Conservation (phyloP, 106 monocot species). For the Allium sativum region DNA sequence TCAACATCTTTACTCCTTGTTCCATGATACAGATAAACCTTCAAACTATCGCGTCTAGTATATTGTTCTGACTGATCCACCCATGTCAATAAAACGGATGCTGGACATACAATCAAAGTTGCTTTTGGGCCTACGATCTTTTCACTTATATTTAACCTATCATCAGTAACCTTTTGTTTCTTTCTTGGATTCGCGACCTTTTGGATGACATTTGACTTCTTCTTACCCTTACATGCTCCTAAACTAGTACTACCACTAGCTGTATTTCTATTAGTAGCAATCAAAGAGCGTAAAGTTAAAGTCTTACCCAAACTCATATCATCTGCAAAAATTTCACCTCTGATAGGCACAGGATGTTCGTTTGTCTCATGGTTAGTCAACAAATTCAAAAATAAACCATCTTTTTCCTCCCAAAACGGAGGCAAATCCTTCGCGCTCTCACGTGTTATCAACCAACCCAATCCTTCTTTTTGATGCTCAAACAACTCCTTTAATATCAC, state of each 20-base stretch:
- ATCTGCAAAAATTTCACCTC: conserved; percentile 90
- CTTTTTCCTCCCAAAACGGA: conserved; percentile 68
- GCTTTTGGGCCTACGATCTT: conserved; percentile 13
- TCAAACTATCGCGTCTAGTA: conserved; percentile 50
- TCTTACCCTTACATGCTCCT: neutral
- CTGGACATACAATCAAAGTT: conserved; percentile 88
- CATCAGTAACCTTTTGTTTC: conserved; percentile 22
- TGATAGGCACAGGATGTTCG: conserved; percentile 53
- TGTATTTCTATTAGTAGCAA: conserved; percentile 30
- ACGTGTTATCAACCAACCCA: conserved; percentile 66
- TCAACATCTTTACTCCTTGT: conserved; percentile 35
- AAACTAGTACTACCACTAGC: neutral
- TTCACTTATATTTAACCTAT: neutral
- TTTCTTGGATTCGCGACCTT: conserved; percentile 9
- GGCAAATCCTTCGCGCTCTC: conserved; percentile 62
- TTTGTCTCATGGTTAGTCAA: conserved; percentile 56
- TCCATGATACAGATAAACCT: conserved; percentile 82
- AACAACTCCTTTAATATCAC: conserved; percentile 58
- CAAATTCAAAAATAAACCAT: conserved; percentile 34
- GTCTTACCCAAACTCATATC: conserved; percentile 99
- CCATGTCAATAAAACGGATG: conserved; percentile 86
- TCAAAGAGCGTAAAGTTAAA: conserved; percentile 69
- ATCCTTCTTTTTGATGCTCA: conserved; percentile 79
- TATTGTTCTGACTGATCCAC: conserved; percentile 86
- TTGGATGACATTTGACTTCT: neutral